Percentiles rank a stretch among this genome's conserved stretches.
Conservation (phyloP, 202 grass and related monocot species). For the Musa balbisiana region DNA sequence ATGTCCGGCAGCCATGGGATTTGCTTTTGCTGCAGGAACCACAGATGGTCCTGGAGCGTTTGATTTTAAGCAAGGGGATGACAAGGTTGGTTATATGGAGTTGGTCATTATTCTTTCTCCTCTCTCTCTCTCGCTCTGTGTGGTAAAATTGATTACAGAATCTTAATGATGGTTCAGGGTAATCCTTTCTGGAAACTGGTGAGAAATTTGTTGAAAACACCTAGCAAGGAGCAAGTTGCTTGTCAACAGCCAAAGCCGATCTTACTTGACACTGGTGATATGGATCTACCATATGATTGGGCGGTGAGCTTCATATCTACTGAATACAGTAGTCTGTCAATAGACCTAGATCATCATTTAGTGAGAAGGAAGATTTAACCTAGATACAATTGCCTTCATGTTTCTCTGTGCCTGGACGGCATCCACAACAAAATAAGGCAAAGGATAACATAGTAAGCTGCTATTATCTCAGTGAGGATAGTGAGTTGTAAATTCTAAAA, state of each 20-base stretch:
- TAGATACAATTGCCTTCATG: too few relatives aligned
- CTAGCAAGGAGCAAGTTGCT: constrained; percentile 61
- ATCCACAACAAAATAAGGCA: too few relatives aligned
- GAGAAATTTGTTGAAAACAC: constrained; percentile 75
- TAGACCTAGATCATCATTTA: not conserved
- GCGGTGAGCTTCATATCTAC: constrained; percentile 47
- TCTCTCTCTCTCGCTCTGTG: not conserved
- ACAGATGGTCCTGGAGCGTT: constrained; percentile 98
- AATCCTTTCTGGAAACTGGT: constrained; percentile 92
- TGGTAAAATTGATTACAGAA: not conserved
- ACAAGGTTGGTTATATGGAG: constrained; percentile 41
- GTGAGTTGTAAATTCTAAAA: too few relatives aligned
- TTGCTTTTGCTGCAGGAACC: constrained; percentile 97
- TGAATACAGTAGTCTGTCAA: not conserved
- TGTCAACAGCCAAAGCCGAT: constrained; percentile 97
- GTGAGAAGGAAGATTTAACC: not conserved
- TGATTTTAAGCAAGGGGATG: constrained; percentile 94
- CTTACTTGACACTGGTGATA: constrained; percentile 96
- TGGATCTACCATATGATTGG: constrained; percentile 87
- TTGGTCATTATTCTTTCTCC: constrained; percentile 5
- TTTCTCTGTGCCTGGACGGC: too few relatives aligned
- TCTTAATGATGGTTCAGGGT: constrained; percentile 47
- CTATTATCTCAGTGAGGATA: too few relatives aligned
- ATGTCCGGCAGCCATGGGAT: constrained; percentile 96
- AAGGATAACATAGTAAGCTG: too few relatives aligned